Evolutionary conservation across 139 green algal genomes (phyloP), one percentile per base, ranked within the genome.

Genomic region (Chlamydomonas sphaeroides): DNA sequence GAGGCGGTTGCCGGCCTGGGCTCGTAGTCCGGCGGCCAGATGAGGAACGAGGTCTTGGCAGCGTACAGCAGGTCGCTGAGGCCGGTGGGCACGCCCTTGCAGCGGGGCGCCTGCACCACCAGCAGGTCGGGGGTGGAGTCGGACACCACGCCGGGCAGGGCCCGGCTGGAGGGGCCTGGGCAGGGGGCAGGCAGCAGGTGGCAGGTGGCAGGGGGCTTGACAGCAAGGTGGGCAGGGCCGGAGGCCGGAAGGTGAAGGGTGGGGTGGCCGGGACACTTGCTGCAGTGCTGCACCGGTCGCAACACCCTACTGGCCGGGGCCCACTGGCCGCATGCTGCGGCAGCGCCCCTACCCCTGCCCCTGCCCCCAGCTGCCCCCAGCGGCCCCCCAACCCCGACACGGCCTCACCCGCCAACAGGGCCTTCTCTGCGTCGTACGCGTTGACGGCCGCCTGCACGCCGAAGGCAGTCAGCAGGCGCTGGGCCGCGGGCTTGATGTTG

Each of bases 391-490:
- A n/a, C n/a, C n/a, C n/a, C n/a, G n/a, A n/a, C n/a, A n/a, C n/a
- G n/a, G n/a, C n/a, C 65, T 26, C 65, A 75, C 65, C 86, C 57
- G 84, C 76, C 56, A 77, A 75, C 42, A 87, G 36, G 8, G 76
- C 35, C 77, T 86, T 77, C n/a, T 85, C 77, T 0, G 77, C 76
- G 69, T 77, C 67, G 45, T 85, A 86, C 10, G 74, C 51, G 74
- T 87, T 86, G 53, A 86, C 77, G 0, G 36, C 45, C 26, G 86
- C 81, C 70, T 90, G 86, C 65, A 87, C 86, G 0, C 45, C 84
- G 77, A 87, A 90, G 49, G 85, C 83, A 51, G 76, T 87, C 51
- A 90, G 77, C 80, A 90, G 83, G 14, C 77, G 77, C 28, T 71
- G 65, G 20, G 86, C 57, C 2, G 81, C 18, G 28, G 63, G 77